Conservation (phyloP, 2,329 filamentous ascomycete species). For the Cytospora chrysosperma region DNA sequence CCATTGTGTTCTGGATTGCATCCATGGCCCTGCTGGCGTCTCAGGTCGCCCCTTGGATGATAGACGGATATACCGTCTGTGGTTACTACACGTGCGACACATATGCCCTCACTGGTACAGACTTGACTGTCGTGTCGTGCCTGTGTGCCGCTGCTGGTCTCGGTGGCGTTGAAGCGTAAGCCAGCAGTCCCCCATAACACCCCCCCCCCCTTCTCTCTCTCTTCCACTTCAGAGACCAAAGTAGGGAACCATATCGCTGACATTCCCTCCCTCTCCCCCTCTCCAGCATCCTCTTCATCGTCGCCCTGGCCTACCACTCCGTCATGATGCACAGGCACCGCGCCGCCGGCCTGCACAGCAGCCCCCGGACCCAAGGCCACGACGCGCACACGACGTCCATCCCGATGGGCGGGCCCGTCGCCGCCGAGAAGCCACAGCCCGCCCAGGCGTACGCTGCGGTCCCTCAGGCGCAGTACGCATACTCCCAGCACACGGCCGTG, state of each 20-base stretch:
- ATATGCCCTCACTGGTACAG: slow-evolving; percentile 25
- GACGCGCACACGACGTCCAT: slow-evolving; percentile 14
- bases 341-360: slow-evolving; percentile 41
- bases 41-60: slow-evolving; percentile 33
- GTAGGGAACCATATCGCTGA: not conserved
- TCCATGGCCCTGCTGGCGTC: slow-evolving; percentile 43
- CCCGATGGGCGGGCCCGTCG: slow-evolving; percentile 24
- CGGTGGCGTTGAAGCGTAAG: slow-evolving; percentile 46
- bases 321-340: slow-evolving; percentile 46
- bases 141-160: slow-evolving; percentile 40
- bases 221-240: not conserved
- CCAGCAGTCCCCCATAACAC: slow-evolving; percentile 18
- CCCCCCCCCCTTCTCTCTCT: no score
- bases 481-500: slow-evolving; percentile 21
- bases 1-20: slow-evolving; percentile 53
- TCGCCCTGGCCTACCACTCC: slow-evolving; percentile 42
- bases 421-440: slow-evolving; percentile 27
- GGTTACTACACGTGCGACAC: slow-evolving; percentile 30
- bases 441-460: not conserved
- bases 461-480: slow-evolving; percentile 26
- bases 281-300: slow-evolving; percentile 43
- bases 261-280: not conserved
- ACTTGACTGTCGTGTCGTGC: slow-evolving; percentile 28
- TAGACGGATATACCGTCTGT: slow-evolving; percentile 27
- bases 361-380: slow-evolving; percentile 27